Base-by-base conservation (phyloP, 805 yeast genomes). In the Clavispora asparagi region DNA sequence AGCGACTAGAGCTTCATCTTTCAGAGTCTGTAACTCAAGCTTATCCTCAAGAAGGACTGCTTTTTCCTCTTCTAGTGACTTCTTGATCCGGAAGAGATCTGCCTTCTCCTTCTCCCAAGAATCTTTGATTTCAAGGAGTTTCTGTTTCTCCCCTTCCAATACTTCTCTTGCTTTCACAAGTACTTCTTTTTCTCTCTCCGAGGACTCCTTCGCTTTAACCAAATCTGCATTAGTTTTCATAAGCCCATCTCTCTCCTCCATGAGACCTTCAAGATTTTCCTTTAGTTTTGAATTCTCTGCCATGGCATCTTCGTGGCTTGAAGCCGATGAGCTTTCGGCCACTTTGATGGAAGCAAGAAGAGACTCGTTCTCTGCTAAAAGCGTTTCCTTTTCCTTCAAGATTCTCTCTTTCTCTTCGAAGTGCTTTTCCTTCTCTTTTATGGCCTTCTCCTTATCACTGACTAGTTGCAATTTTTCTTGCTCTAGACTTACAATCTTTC, bases 361-460 rank as follows among this genome's bases (percentile, higher is more conserved):
- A 17, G 37, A 33, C 7, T 16, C 37, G 16, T 33, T 27, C n/a
- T 39, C 32, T 7, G 53, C 40, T 43, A 55, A 39, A 23, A 30
- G 5, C 8, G 13, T 42, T 51, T 59, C 35, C 49, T 53, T 28
- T 45, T 45, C 28, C 41, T 44, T 19, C 31, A 42, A 13, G 16
- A 39, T 30, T 40, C 41, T n/a, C 31, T 35, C n/a, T 16, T 29
- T 44, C 33, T 40, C 31, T 8, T n/a, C n/a, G 17, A 31, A 1
- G 7, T 31, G n/a, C 41, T 41, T n/a, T 31, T 38, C n/a, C 16
- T 29, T 44, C 35, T 40, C 31, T 17, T 40, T 37, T 1, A 43
- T 23, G 12, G 41, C 35, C 25, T 40, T 26, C 23, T 55, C 51
- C 13, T 33, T 33, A 6, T 33, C 37, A 23, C 13, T 17, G 13